phyloP scores from a whole-genome alignment of 352 stramenopile species.

The Phytophthora sp. region DNA sequence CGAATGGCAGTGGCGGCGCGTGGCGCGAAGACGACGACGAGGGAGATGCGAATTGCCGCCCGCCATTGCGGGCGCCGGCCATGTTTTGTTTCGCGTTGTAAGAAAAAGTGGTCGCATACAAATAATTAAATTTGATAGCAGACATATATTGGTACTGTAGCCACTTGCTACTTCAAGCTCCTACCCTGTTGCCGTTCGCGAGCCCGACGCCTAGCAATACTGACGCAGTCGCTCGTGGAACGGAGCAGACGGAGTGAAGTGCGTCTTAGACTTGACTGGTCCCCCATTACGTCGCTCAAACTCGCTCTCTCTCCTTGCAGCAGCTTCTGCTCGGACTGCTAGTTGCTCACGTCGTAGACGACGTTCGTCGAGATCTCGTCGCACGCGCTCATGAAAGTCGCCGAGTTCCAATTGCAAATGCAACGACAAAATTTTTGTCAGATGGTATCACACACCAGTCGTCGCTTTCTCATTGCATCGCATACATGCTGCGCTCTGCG shows the following conservation, averaged over 20 bases:
- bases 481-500: constrained; percentile 40
- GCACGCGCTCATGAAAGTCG: constrained; percentile 66
- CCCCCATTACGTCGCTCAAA: constrained; percentile 20
- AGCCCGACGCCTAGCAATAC: constrained; percentile 46
- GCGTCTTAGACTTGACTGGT: constrained; percentile 8
- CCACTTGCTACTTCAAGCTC: constrained; percentile 8
- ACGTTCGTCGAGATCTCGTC: constrained; percentile 58
- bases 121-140: neutral
- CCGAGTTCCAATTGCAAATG: constrained; percentile 43
- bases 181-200: constrained; percentile 27
- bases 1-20: constrained; percentile 34
- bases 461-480: neutral
- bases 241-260: constrained; percentile 13
- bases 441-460: neutral
- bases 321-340: constrained; percentile 21
- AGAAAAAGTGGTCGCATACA: neutral
- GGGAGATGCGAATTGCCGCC: constrained; percentile 12
- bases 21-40: constrained; percentile 22
- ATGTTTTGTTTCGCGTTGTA: too few relatives aligned
- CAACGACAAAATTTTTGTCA: neutral
- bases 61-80: constrained; percentile 12
- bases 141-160: neutral
- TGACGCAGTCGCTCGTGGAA: constrained; percentile 57
- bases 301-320: constrained; percentile 9
- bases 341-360: constrained; percentile 46